Percentiles rank a stretch among this genome's conserved stretches.
Conservation (phyloP, 768 basidiomycete species). For the Piloderma croceum region DNA sequence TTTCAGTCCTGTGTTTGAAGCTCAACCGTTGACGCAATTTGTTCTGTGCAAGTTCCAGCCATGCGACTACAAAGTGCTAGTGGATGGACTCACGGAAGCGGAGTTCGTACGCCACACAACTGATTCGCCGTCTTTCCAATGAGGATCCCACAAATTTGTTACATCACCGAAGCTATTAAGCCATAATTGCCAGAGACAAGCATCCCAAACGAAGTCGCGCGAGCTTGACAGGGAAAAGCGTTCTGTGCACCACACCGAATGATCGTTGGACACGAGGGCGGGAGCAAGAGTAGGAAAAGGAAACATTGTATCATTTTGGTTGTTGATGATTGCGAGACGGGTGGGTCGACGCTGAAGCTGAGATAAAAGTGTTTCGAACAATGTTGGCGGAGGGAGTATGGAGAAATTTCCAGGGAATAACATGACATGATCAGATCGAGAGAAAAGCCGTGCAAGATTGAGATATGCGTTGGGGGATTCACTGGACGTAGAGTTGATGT, state of each 20-base stretch:
- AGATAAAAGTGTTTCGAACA: constrained; percentile 5
- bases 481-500: neutral
- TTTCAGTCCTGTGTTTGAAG: constrained; percentile 45
- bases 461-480: constrained; percentile 44
- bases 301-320: constrained; percentile 27
- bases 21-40: constrained; percentile 40
- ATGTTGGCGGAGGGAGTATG: constrained; percentile 17
- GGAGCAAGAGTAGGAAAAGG: constrained; percentile 41
- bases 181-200: constrained; percentile 63
- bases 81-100: constrained; percentile 5
- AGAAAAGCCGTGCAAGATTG: constrained; percentile 59
- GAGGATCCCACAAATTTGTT: no score
- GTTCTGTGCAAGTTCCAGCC: constrained; percentile 25
- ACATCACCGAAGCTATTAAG: constrained; percentile 47
- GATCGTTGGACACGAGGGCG: constrained; percentile 37
- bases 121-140: constrained; percentile 10
- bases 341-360: neutral
- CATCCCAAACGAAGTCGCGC: constrained; percentile 51
- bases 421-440: constrained; percentile 40
- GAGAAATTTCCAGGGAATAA: constrained; percentile 47
- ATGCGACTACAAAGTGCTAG: neutral
- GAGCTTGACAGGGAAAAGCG: constrained; percentile 42
- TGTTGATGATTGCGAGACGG: constrained; percentile 25
- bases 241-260: constrained; percentile 59
- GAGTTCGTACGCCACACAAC: constrained; percentile 8